A percentile compares a stretch with the other conserved stretches of the same genome.
These are phyloP conservation scores for Hansenula sp. DNA, from an alignment of 1,139 yeast species.

Conservation along the genomic window DNA sequence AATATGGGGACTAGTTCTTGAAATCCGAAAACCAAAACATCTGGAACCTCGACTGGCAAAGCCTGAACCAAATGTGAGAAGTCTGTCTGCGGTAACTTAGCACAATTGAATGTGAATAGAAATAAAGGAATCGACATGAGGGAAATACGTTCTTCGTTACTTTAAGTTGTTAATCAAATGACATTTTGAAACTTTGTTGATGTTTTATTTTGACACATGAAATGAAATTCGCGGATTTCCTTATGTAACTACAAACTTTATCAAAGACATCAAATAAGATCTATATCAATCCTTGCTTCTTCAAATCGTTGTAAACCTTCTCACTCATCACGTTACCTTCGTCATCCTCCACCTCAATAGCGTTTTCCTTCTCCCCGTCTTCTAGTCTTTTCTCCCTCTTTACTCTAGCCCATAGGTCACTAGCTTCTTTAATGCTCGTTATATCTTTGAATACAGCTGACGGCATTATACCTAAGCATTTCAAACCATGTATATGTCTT, in stretches of 20 bases:
- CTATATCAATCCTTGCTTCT: constrained; percentile 75
- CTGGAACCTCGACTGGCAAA: constrained; percentile 38
- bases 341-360: constrained; percentile 82
- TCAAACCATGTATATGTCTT: constrained; percentile 71
- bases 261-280: no score
- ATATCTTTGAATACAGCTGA: constrained; percentile 59
- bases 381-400: constrained; percentile 35
- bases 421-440: constrained; percentile 64
- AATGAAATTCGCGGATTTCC: not conserved
- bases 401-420: constrained; percentile 48
- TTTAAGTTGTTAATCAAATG: no score
- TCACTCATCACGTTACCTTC: constrained; percentile 92
- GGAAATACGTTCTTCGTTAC: not conserved
- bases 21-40: constrained; percentile 61
- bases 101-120: constrained; percentile 39
- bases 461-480: constrained; percentile 67
- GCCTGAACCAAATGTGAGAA: constrained; percentile 15
- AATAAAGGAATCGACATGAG: constrained; percentile 2
- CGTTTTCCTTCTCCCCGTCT: constrained; percentile 47
- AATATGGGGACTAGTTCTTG: constrained; percentile 70
- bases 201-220: not conserved
- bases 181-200: not conserved
- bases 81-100: constrained; percentile 29
- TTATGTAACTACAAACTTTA: no score
- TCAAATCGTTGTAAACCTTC: constrained; percentile 76